Evolutionary conservation across 2,329 filamentous ascomycete species (phyloP).

Genomic region (Nakataea oryzae): DNA sequence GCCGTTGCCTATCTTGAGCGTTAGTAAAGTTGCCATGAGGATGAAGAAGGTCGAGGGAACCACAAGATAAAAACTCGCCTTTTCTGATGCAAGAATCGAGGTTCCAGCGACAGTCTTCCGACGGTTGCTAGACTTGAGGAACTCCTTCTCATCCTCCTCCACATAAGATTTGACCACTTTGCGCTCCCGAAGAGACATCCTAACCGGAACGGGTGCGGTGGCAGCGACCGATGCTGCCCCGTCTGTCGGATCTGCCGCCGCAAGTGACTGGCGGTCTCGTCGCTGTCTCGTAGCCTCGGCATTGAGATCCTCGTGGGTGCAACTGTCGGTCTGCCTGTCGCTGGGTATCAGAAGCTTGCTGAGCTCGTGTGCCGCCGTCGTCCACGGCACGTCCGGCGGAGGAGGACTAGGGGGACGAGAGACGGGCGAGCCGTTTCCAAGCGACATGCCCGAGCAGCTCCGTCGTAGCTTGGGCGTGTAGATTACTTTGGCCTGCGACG

Average conservation of each 20-base stretch:
- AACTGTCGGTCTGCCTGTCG: conserved; percentile 66
- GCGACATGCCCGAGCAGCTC: conserved; percentile 45
- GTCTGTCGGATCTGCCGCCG: conserved; percentile 19
- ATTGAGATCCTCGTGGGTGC: conserved; percentile 67
- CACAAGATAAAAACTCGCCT: conserved; percentile 24
- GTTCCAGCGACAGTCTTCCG: conserved; percentile 52
- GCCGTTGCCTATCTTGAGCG: conserved; percentile 16
- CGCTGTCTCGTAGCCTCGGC: conserved; percentile 53
- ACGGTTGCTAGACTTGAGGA: conserved; percentile 29
- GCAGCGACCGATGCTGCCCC: conserved; percentile 13
- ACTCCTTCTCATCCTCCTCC: conserved; percentile 35
- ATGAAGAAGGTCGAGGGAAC: too few relatives aligned
- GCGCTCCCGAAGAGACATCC: conserved; percentile 65
- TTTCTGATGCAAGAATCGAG: conserved; percentile 32
- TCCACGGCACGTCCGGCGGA: conserved; percentile 77
- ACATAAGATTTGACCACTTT: conserved; percentile 46
- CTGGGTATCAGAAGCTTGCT: conserved; percentile 72
- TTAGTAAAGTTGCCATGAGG: not conserved
- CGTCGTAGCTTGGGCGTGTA: conserved; percentile 56
- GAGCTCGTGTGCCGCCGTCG: conserved; percentile 71
- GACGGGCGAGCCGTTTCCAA: conserved; percentile 23
- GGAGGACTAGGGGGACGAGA: conserved; percentile 51
- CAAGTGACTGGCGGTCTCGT: conserved; percentile 45
- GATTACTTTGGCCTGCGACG: conserved; percentile 72
- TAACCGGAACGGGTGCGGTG: conserved; percentile 34